Evolutionary conservation across 2,329 filamentous ascomycete species (phyloP).

Genomic region (Epichloe brachyelytri): DNA sequence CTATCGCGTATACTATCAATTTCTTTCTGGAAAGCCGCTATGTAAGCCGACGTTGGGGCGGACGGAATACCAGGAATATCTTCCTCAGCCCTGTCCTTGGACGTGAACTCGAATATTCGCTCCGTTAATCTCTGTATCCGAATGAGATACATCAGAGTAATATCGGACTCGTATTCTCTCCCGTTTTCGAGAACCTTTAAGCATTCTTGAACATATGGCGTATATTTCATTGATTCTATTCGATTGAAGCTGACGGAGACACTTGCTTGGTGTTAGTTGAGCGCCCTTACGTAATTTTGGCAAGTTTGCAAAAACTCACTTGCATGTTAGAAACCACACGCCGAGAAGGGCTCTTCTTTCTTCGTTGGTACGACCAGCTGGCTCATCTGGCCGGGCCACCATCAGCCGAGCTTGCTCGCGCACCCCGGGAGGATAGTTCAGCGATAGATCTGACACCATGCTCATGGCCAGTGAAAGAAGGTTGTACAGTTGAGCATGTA

Average conservation of each 20-base stretch:
- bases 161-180: constrained; percentile 34
- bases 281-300: neutral
- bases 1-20: constrained; percentile 27
- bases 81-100: constrained; percentile 21
- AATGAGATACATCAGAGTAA: constrained; percentile 31
- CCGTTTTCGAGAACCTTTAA: constrained; percentile 29
- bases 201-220: constrained; percentile 38
- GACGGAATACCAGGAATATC: constrained; percentile 21
- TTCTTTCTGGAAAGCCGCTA: constrained; percentile 32
- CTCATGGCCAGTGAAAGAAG: constrained; percentile 34
- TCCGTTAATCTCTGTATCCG: constrained; percentile 37
- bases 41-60: constrained; percentile 31
- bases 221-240: constrained; percentile 37
- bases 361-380: constrained; percentile 31
- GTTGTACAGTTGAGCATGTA: constrained; percentile 39
- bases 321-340: constrained; percentile 40
- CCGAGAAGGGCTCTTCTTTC: constrained; percentile 39
- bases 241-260: constrained; percentile 29
- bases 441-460: constrained; percentile 32
- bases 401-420: constrained; percentile 30
- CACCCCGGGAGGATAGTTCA: constrained; percentile 28
- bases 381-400: constrained; percentile 26
- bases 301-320: constrained; percentile 23
- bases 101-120: constrained; percentile 31
- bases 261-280: constrained; percentile 12